Percentiles rank a stretch among this genome's conserved stretches.
Evolutionary conservation across 306 rosid species (phyloP).

Genomic region (Spatholobus suberectus): DNA sequence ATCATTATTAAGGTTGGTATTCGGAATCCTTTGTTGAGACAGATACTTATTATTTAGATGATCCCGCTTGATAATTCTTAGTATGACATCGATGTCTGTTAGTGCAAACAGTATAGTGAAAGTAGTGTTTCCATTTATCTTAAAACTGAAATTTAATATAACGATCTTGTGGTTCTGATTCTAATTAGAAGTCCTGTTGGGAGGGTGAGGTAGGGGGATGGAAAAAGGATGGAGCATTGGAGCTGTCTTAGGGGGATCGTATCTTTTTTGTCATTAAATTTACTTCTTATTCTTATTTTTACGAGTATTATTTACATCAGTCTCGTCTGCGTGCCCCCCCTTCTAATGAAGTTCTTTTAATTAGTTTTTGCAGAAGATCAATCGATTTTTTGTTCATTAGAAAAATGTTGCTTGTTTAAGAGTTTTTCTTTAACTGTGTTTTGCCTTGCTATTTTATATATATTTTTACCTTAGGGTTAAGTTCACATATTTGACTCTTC

Average conservation of each 20-base stretch:
- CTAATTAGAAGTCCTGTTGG: neutral
- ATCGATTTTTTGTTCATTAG: neutral
- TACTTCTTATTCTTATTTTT: neutral
- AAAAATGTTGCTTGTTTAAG: neutral
- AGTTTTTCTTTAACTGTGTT: neutral
- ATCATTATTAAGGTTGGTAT: neutral
- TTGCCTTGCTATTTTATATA: neutral
- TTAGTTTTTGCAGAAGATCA: neutral
- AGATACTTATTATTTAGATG: neutral
- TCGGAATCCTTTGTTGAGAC: neutral
- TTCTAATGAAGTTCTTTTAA: neutral
- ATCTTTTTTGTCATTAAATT: neutral
- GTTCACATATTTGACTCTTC: neutral
- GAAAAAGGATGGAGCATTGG: no score
- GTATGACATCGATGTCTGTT: neutral
- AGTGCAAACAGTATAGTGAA: conserved; percentile 1
- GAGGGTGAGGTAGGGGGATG: no score
- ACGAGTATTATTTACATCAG: neutral
- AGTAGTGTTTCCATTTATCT: neutral
- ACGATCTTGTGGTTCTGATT: neutral
- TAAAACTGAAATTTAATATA: neutral
- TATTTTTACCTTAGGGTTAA: neutral
- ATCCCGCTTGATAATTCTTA: neutral
- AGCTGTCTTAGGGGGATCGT: neutral
- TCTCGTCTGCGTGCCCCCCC: neutral